phyloP scores from a whole-genome alignment of 805 yeast species.

The Torulaspora maleeae region DNA sequence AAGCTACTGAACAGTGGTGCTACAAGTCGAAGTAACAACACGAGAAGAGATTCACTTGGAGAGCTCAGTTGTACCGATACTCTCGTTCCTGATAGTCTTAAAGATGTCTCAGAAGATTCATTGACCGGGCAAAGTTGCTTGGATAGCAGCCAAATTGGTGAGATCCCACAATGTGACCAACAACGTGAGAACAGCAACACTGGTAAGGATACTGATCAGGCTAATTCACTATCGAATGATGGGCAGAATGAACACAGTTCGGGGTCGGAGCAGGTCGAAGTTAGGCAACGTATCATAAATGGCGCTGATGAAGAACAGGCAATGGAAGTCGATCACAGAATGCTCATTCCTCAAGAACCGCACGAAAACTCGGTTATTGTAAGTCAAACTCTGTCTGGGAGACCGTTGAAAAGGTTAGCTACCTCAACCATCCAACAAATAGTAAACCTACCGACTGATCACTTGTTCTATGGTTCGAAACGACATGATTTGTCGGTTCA shows the following conservation, averaged over 20 bases:
- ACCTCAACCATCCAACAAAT: conserved; percentile 7
- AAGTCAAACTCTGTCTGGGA: conserved; percentile 8
- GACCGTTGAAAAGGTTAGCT: conserved; percentile 3
- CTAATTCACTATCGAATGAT: not conserved
- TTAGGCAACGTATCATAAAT: conserved; percentile 1
- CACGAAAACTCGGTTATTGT: not conserved
- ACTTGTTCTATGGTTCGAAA: conserved; percentile 1
- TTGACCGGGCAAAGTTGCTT: not conserved
- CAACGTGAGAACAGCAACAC: not conserved
- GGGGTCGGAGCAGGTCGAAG: not conserved
- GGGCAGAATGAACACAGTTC: not conserved
- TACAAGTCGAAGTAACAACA: conserved; percentile 1
- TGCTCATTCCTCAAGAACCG: not conserved
- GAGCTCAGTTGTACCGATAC: conserved; percentile 5
- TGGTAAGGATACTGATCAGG: not conserved
- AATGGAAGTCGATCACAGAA: conserved; percentile 1
- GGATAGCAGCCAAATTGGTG: not conserved
- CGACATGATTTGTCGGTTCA: conserved; percentile 4
- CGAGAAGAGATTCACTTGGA: conserved; percentile 2
- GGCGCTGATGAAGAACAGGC: not conserved
- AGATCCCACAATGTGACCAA: not conserved
- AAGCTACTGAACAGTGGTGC: conserved; percentile 6
- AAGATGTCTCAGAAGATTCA: not conserved
- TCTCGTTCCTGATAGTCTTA: conserved; percentile 5
- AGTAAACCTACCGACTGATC: conserved; percentile 3